Evolutionary conservation across 169 alveolate genomes (phyloP), one percentile per base, ranked within the genome.

Genomic region (Plasmodium inui): DNA sequence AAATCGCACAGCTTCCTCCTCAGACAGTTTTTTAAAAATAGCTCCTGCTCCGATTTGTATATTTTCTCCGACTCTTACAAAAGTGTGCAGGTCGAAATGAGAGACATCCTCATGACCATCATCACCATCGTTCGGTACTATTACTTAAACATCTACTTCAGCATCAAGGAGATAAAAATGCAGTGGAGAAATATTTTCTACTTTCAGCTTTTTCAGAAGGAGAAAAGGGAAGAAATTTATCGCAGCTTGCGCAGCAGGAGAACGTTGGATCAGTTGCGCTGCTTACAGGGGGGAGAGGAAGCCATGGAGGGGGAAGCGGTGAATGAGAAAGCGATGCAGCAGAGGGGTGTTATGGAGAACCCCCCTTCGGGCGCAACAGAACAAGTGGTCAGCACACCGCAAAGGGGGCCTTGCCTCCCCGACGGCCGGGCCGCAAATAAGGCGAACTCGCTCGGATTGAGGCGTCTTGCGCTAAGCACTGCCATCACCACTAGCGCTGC

Each of bases 41-140:
- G 26, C 1, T 82, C 95, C 1, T 30, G 12, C 30, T 46, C 67
- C 3, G 91, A 82, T 28, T 34, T 91, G 39, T 82, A 91, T 26
- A 91, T 91, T 81, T 82, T 91, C 22, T 32, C 85, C 6, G 95
- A 91, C 82, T 80, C 95, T 1, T 91, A 91, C n/a, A 91, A 91
- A 91, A 82, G 92, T 46, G 82, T 72, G 10, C 83, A 67, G 34
- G 92, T 91, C 17, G 95, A 91, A 46, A 91, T 71, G 57, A 67
- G 88, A n/a, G 95, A 91, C 83, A 91, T 91, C 7, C 72, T 81
- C 50, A 82, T 82, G 92, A 91, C 92, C 55, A 91, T 91, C 37
- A 91, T 82, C 6, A 91, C 83, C 32, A 72, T 91, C 41, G 74
- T 91, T 32, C 81, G 92, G 44, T 91, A 91, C 57, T 91, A 82